Evolutionary conservation across 139 green algal species (phyloP).

Genomic region (Chlamydomonas schloesseri): DNA sequence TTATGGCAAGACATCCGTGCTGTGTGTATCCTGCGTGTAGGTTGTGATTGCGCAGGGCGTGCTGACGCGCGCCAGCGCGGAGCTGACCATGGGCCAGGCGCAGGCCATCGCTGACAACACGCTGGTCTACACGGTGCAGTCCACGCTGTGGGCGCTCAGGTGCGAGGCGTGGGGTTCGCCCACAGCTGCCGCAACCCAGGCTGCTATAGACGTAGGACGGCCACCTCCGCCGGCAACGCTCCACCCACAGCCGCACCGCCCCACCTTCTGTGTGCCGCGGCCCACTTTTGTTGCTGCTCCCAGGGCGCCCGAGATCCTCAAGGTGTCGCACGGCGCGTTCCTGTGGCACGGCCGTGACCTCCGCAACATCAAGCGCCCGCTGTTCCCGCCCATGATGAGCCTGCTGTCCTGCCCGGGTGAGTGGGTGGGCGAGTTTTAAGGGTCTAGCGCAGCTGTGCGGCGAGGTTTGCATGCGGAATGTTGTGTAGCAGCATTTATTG

Average conservation of each 20-base stretch:
- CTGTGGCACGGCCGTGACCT: slow-evolving; percentile 85
- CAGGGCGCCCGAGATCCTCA: slow-evolving; percentile 77
- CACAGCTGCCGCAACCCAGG: no score
- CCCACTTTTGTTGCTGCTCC: no score
- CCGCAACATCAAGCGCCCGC: slow-evolving; percentile 75
- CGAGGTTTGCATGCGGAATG: slow-evolving; percentile 5
- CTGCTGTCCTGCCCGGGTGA: slow-evolving; percentile 68
- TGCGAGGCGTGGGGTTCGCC: background rate
- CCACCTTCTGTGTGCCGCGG: no score
- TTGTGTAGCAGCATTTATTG: no score
- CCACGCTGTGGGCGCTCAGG: slow-evolving; percentile 75
- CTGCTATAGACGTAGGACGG: no score
- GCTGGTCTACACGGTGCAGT: slow-evolving; percentile 82
- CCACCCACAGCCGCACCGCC: no score
- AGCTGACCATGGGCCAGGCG: slow-evolving; percentile 83
- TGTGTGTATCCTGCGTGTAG: slow-evolving; percentile 27
- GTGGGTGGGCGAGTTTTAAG: background rate
- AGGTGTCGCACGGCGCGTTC: slow-evolving; percentile 68
- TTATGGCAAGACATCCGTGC: no score
- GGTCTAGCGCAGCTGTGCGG: no score
- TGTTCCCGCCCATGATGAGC: slow-evolving; percentile 78
- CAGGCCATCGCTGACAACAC: slow-evolving; percentile 85
- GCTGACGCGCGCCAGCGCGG: slow-evolving; percentile 58
- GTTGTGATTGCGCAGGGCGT: slow-evolving; percentile 70
- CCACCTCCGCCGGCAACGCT: no score